Conservation (phyloP, 306 rosid genomes). For the Ammopiptanthus mongolicus region DNA sequence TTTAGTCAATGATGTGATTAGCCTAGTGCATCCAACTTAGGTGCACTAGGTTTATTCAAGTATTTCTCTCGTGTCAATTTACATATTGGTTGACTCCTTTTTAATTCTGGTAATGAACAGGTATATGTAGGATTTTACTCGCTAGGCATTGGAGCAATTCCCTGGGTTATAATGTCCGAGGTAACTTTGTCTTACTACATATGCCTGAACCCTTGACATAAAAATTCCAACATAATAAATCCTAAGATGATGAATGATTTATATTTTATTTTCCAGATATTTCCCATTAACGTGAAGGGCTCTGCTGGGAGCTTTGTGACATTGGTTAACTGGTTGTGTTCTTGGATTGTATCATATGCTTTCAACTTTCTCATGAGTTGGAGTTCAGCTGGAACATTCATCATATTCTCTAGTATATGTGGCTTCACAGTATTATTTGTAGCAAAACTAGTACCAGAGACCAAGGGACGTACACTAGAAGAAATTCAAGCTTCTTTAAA, state of each 20-base stretch:
- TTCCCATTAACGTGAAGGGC: slow-evolving; percentile 76
- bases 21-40: too few relatives aligned
- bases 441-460: slow-evolving; percentile 69
- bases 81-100: neutral
- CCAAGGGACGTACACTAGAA: slow-evolving; percentile 65
- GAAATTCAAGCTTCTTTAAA: slow-evolving; percentile 60
- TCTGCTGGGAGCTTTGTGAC: slow-evolving; percentile 79
- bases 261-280: slow-evolving; percentile 42
- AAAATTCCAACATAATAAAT: neutral
- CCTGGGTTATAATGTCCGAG: slow-evolving; percentile 97
- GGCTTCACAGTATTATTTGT: slow-evolving; percentile 49
- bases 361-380: slow-evolving; percentile 68
- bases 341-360: slow-evolving; percentile 66
- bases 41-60: neutral
- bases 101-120: slow-evolving; percentile 29
- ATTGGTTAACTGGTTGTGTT: slow-evolving; percentile 54
- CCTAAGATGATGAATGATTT: neutral
- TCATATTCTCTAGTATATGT: slow-evolving; percentile 41
- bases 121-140: slow-evolving; percentile 73
- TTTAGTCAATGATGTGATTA: too few relatives aligned
- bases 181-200: slow-evolving; percentile 29
- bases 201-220: neutral
- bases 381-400: slow-evolving; percentile 70
- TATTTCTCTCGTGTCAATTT: neutral
- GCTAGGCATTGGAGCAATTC: slow-evolving; percentile 87